Base-by-base conservation (phyloP, 1,284 basidiomycete species). In the Ceratorhiza oryzae-sativae region DNA sequence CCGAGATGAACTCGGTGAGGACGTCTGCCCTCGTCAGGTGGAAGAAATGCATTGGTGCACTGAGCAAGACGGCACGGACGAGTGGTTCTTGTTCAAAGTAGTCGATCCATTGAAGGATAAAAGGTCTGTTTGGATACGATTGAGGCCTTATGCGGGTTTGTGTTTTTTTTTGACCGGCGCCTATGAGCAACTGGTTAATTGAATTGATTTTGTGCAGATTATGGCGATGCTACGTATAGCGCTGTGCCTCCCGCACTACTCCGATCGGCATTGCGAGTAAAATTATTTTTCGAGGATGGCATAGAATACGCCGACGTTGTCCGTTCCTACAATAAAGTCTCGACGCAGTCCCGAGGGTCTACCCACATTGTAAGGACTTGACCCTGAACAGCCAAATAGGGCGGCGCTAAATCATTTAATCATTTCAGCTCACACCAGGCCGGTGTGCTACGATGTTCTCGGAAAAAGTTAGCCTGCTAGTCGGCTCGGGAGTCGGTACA, bases 31-130 rank as follows among this genome's bases (percentile, higher is more conserved):
- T 36, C 67, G 67, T 3, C n/a, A 10, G n/a, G 67, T 70, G 5
- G 13, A 4, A 1, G 67, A 70, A 30, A 59, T 70, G 67, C 20
- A 48, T 15, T 59, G 41, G 18, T 59, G 41, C 42, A 36, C 53
- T 15, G 67, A 70, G 30, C 67, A 70, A 59, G 23, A 18, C n/a
- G 67, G 49, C 41, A 15, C 25, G n/a, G 23, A 70, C 42, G 67
- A 70, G n/a, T 48, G 42, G 27, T 46, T 70, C 32, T 13, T 59
- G 10, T 41, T 70, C 42, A 70, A 70, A 36, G n/a, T 70, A 12
- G 13, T 30, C 5, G 67, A 70, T 45, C n/a, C n/a, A n/a, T 27
- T 25, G 8, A 13, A 27, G n/a, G 32, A 48, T 42, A 10, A 32
- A 3, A 25, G n/a, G 2, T 42, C 46, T 8, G 42, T 49, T 34